Percentiles rank a stretch among this genome's conserved stretches.
phyloP scores from a whole-genome alignment of 2,329 filamentous ascomycete genomes.

The Mariannaea sp. region DNA sequence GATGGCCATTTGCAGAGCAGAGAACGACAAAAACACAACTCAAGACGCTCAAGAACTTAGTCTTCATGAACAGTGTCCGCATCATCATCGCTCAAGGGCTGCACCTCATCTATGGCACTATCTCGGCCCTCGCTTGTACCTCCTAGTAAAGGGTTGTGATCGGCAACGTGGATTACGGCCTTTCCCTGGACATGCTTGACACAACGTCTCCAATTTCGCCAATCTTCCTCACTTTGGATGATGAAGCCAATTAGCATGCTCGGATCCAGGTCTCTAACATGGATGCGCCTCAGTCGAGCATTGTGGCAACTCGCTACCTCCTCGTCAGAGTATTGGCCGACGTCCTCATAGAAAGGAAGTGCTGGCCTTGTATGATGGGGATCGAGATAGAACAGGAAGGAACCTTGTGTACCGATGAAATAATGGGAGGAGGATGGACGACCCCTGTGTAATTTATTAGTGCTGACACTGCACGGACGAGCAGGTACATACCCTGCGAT shows the following conservation, averaged over 20 bases:
- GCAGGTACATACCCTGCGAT: conserved; percentile 77
- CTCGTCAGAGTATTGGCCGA: conserved; percentile 65
- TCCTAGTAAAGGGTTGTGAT: conserved; percentile 64
- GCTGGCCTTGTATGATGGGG: conserved; percentile 84
- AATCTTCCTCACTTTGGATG: conserved; percentile 81
- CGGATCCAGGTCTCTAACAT: conserved; percentile 92
- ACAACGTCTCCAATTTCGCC: conserved; percentile 78
- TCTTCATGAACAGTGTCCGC: conserved; percentile 48
- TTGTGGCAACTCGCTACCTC: conserved; percentile 89
- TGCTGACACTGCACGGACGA: neutral
- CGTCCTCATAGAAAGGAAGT: conserved; percentile 64
- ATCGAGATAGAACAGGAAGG: conserved; percentile 90
- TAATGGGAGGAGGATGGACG: conserved; percentile 84
- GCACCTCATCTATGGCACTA: conserved; percentile 85
- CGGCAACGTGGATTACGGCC: conserved; percentile 81
- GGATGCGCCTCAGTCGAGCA: conserved; percentile 77
- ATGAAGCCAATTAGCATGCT: conserved; percentile 97
- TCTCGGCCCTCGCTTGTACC: conserved; percentile 63
- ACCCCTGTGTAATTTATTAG: conserved; percentile 60
- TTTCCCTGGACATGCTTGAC: conserved; percentile 79
- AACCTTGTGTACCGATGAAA: conserved; percentile 66
- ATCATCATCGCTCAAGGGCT: conserved; percentile 79
- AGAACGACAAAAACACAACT: conserved; percentile 19
- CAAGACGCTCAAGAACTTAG: conserved; percentile 28
- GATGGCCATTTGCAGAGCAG: conserved; percentile 7